These are phyloP conservation scores for Cenchrus fungigraminus DNA, from an alignment of 176 grass and related monocot species.

Conservation along the genomic window DNA sequence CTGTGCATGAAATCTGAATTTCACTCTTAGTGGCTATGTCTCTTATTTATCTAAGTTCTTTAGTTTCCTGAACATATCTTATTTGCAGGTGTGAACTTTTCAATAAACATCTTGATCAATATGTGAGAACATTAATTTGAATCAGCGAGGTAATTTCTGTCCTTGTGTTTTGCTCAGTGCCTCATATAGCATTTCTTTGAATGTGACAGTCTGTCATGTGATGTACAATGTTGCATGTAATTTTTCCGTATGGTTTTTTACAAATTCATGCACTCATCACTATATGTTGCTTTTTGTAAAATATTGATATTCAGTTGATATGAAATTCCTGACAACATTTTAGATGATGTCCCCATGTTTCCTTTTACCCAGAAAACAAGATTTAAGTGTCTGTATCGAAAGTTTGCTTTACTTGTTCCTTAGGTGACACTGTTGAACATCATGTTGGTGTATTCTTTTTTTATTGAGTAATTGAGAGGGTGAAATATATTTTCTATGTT, in stretches of 20 bases:
- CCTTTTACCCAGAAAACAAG: neutral
- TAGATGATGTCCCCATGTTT: neutral
- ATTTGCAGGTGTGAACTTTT: conserved; percentile 71
- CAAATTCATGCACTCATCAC: no score
- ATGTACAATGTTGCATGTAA: neutral
- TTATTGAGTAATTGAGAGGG: no score
- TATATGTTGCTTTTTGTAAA: no score
- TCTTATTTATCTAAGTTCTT: neutral
- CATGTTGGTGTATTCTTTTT: no score
- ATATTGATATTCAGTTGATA: no score
- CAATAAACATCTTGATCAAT: conserved; percentile 77
- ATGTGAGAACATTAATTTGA: conserved; percentile 74
- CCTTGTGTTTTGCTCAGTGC: neutral
- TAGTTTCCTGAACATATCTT: neutral
- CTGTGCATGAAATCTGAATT: neutral
- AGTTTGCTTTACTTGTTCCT: no score
- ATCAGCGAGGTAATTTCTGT: conserved; percentile 29
- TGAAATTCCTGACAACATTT: neutral
- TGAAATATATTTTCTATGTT: no score
- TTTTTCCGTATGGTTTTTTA: no score
- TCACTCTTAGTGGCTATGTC: neutral
- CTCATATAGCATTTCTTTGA: neutral
- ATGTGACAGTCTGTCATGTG: neutral
- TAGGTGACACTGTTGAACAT: no score
- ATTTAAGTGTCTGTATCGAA: neutral